phyloP scores from a whole-genome alignment of 768 basidiomycete species.

The Tephrocybe sp. region DNA sequence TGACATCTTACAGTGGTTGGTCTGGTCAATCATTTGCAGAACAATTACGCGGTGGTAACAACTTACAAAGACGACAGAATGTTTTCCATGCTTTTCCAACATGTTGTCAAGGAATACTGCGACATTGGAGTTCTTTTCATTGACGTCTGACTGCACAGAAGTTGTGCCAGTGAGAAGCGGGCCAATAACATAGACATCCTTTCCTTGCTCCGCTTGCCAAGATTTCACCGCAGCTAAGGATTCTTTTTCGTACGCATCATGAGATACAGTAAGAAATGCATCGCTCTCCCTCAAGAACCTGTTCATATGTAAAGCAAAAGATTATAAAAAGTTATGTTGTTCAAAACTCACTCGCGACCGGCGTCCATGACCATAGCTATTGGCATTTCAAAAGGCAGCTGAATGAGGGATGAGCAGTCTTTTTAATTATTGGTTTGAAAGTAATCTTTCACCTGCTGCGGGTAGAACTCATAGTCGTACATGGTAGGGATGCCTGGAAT shows the following conservation, averaged over 20 bases:
- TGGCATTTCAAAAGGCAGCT: conserved; percentile 7
- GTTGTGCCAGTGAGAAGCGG: conserved; percentile 15
- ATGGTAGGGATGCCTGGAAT: conserved; percentile 23
- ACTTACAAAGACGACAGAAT: conserved; percentile 20
- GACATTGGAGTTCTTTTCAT: conserved; percentile 1
- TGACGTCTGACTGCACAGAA: background rate
- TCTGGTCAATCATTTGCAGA: background rate
- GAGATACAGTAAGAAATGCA: conserved; percentile 15
- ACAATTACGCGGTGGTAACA: background rate
- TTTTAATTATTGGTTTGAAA: background rate
- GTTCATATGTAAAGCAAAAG: background rate
- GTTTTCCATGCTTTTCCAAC: conserved; percentile 10
- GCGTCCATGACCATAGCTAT: background rate
- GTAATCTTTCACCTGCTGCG: conserved; percentile 12
- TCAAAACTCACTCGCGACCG: background rate
- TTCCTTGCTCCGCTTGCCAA: conserved; percentile 13
- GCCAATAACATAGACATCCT: conserved; percentile 17
- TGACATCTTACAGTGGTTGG: conserved; percentile 5
- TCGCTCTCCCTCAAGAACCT: conserved; percentile 11
- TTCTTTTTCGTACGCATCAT: conserved; percentile 14
- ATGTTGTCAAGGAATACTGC: conserved; percentile 12
- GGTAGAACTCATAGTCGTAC: conserved; percentile 21
- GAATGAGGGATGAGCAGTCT: too few relatives aligned
- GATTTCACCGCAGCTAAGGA: conserved; percentile 11
- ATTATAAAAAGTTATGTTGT: background rate